Conservation (phyloP, 306 rosid genomes). For the Abrus precatorius region DNA sequence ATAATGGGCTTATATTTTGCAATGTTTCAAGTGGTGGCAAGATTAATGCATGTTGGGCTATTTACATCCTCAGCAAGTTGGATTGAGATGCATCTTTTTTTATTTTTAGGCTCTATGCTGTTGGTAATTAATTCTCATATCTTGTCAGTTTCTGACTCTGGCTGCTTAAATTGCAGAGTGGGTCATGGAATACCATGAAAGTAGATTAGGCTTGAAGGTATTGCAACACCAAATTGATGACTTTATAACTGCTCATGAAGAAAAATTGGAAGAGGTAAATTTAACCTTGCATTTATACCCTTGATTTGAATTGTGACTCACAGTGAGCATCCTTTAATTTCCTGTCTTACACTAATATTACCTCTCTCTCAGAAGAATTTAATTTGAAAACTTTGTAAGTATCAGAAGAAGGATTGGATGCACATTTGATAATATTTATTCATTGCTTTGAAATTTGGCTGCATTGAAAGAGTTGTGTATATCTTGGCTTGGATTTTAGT, state of each 20-base stretch:
- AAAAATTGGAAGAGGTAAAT: constrained; percentile 71
- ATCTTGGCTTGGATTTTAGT: no score
- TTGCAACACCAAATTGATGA: constrained; percentile 80
- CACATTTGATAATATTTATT: not conserved
- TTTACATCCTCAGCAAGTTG: constrained; percentile 19
- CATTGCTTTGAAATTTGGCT: constrained; percentile 9
- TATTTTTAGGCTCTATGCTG: not conserved
- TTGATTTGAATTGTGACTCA: not conserved
- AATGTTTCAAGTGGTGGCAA: not conserved
- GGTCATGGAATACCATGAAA: constrained; percentile 72
- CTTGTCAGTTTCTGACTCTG: constrained; percentile 43
- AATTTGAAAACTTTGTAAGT: no score
- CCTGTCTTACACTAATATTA: no score
- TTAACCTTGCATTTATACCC: not conserved
- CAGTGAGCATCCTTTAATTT: no score
- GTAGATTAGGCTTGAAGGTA: constrained; percentile 72
- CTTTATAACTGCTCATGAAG: constrained; percentile 75
- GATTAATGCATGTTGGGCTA: not conserved
- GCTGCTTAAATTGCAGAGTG: constrained; percentile 72
- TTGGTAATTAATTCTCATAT: constrained; percentile 12
- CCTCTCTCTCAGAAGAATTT: no score
- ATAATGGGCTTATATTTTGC: constrained; percentile 8
- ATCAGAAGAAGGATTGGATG: constrained; percentile 19
- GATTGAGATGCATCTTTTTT: constrained; percentile 19
- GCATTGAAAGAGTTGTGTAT: not conserved